A percentile compares a stretch with the other conserved stretches of the same genome.
phyloP scores from a whole-genome alignment of 2,329 filamentous ascomycete species.

The Aureobasidium lini region DNA sequence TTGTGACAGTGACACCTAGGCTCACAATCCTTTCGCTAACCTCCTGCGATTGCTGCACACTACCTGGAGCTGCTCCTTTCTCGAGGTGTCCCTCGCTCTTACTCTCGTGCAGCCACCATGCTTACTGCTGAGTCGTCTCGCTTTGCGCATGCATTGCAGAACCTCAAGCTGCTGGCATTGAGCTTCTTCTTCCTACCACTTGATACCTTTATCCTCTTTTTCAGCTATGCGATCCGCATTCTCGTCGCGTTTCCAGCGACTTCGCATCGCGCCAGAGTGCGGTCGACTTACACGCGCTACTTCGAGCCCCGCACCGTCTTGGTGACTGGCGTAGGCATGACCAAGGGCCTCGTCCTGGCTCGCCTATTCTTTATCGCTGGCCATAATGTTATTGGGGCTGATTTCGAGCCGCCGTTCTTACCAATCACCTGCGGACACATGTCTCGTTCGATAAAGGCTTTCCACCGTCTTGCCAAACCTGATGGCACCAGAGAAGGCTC shows the following conservation, averaged over 20 bases:
- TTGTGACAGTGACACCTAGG: constrained; percentile 1
- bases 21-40: background rate
- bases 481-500: constrained; percentile 27
- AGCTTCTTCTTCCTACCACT: constrained; percentile 43
- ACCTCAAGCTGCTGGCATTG: constrained; percentile 39
- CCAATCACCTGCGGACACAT: constrained; percentile 45
- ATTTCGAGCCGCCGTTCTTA: constrained; percentile 43
- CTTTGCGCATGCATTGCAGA: constrained; percentile 40
- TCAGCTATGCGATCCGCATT: constrained; percentile 26
- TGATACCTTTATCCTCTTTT: constrained; percentile 37
- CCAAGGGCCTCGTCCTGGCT: constrained; percentile 60
- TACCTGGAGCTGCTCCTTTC: background rate
- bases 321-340: constrained; percentile 66
- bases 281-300: constrained; percentile 24
- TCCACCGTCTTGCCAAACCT: constrained; percentile 42
- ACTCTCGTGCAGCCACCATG: constrained; percentile 19
- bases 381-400: constrained; percentile 65
- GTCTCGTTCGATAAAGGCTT: constrained; percentile 49
- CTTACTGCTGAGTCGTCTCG: constrained; percentile 28
- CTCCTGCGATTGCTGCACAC: background rate
- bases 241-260: constrained; percentile 17
- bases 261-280: constrained; percentile 19
- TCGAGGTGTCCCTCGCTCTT: background rate
- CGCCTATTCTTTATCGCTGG: constrained; percentile 57
- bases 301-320: constrained; percentile 51